phyloP scores from a whole-genome alignment of 352 stramenopile genomes.

The Phytophthora pseudosyringae region DNA sequence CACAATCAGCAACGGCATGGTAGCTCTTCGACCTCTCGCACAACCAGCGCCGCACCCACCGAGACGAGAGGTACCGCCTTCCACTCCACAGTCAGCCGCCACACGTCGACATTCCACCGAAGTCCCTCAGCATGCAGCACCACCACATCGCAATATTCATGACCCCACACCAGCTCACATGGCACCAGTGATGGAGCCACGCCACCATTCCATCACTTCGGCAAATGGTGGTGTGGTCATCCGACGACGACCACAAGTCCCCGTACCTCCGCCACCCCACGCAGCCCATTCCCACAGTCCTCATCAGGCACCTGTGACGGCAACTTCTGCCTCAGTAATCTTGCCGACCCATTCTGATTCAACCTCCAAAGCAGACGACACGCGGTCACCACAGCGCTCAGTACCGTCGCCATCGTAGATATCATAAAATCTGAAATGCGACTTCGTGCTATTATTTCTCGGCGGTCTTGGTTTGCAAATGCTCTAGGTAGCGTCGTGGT shows the following conservation, averaged over 20 bases:
- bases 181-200: conserved; percentile 5
- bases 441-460: background rate
- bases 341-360: background rate
- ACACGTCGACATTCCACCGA: conserved; percentile 25
- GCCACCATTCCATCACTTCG: conserved; percentile 23
- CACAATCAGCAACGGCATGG: conserved; percentile 30
- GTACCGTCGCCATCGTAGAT: conserved; percentile 12
- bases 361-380: conserved; percentile 38
- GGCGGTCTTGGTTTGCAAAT: too few relatives aligned
- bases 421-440: conserved; percentile 1
- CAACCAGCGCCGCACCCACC: conserved; percentile 27
- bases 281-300: conserved; percentile 14
- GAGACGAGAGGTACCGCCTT: conserved; percentile 28
- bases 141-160: conserved; percentile 9
- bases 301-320: conserved; percentile 12
- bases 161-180: conserved; percentile 12
- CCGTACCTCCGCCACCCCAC: conserved; percentile 3
- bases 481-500: too few relatives aligned
- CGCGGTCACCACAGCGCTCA: conserved; percentile 28
- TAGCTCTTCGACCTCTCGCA: conserved; percentile 35
- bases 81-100: conserved; percentile 15
- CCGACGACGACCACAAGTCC: conserved; percentile 22
- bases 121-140: conserved; percentile 8
- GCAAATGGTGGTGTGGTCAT: conserved; percentile 33
- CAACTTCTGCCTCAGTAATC: conserved; percentile 1